These are phyloP conservation scores for Alternaria alternata DNA, from an alignment of 2,329 filamentous ascomycete species.

Conservation along the genomic window DNA sequence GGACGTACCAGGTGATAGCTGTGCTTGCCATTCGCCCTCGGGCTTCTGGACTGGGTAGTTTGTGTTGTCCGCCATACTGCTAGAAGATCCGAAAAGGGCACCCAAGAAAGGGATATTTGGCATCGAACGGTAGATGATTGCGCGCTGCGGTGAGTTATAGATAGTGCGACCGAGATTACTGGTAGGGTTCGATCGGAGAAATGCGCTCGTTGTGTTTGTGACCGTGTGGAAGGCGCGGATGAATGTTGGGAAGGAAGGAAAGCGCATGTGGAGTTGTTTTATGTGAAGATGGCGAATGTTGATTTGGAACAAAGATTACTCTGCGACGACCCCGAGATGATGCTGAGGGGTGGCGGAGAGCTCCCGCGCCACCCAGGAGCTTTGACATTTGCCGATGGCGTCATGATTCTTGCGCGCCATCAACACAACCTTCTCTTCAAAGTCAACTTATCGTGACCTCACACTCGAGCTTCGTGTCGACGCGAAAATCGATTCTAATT, in stretches of 20 bases:
- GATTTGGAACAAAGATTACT: constrained; percentile 7
- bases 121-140: constrained; percentile 63
- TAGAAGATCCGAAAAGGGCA: constrained; percentile 73
- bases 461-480: neutral
- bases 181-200: constrained; percentile 45
- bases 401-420: constrained; percentile 29
- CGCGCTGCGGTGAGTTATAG: constrained; percentile 38
- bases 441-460: neutral
- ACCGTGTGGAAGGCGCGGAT: constrained; percentile 58
- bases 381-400: constrained; percentile 36
- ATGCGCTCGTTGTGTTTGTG: constrained; percentile 54
- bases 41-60: constrained; percentile 82
- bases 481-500: too few relatives aligned
- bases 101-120: constrained; percentile 80
- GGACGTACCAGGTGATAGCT: constrained; percentile 73
- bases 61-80: constrained; percentile 62
- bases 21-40: constrained; percentile 86
- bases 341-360: constrained; percentile 38
- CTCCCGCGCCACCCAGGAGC: constrained; percentile 37
- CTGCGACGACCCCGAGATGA: constrained; percentile 1
- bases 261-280: constrained; percentile 54
- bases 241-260: constrained; percentile 57
- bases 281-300: neutral
- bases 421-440: neutral
- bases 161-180: constrained; percentile 47